Conservation (phyloP, 441 rosid species). For the Brassica hybrid region DNA sequence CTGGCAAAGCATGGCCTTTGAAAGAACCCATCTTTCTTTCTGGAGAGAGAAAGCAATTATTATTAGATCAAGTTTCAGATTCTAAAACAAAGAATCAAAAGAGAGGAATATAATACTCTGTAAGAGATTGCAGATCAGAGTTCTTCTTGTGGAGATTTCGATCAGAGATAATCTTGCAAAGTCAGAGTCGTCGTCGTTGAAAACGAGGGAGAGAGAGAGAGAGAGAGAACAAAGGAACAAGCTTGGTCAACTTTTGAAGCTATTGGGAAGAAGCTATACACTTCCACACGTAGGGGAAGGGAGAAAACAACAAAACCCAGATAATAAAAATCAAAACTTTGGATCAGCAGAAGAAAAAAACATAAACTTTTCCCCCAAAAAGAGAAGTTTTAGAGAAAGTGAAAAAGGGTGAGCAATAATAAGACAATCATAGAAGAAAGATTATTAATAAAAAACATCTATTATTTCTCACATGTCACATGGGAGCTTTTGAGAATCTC, state of each 20-base stretch:
- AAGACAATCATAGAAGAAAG: conserved; percentile 25
- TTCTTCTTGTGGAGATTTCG: background rate
- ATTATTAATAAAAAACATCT: background rate
- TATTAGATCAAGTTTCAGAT: conserved; percentile 5
- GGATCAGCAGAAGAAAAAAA: conserved; percentile 8
- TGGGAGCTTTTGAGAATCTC: conserved; percentile 18
- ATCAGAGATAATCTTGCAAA: conserved; percentile 21
- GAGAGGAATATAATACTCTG: conserved; percentile 23
- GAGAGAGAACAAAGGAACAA: background rate
- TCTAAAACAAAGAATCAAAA: background rate
- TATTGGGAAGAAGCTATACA: conserved; percentile 20
- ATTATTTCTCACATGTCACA: conserved; percentile 21
- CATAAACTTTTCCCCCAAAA: background rate
- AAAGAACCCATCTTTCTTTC: conserved; percentile 82
- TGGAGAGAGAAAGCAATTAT: background rate
- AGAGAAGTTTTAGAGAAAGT: background rate
- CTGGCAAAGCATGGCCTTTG: conserved; percentile 91
- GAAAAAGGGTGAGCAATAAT: conserved; percentile 31
- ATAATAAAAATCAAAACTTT: conserved; percentile 13
- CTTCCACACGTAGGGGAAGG: background rate
- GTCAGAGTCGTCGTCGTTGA: conserved; percentile 37
- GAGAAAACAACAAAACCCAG: background rate
- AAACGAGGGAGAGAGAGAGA: conserved; percentile 26
- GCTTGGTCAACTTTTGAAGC: conserved; percentile 33
- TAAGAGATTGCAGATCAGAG: conserved; percentile 26